A percentile compares a stretch with the other conserved stretches of the same genome.
These are phyloP conservation scores for Solanum peruvianum DNA, from an alignment of 257 asterid species.

Conservation along the genomic window DNA sequence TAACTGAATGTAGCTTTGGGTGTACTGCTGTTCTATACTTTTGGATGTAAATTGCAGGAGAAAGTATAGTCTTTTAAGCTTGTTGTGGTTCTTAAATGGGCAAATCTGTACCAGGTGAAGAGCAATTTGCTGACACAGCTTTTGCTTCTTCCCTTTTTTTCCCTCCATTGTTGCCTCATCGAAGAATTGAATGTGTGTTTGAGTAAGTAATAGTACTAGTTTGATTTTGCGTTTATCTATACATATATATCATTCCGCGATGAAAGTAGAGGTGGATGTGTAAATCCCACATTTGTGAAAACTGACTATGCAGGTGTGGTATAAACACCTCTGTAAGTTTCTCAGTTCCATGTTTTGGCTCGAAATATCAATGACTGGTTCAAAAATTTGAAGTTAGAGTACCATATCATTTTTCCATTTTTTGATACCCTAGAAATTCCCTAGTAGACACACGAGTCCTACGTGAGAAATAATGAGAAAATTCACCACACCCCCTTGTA, in stretches of 20 bases:
- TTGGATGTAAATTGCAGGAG: conserved; percentile 15
- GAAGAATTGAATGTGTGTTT: not conserved
- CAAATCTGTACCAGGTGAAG: not conserved
- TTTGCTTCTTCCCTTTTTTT: not conserved
- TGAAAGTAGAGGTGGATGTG: not conserved
- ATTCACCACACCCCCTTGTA: no score
- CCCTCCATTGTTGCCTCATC: not conserved
- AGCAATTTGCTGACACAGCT: not conserved
- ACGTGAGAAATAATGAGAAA: no score
- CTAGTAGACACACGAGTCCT: no score
- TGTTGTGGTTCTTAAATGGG: not conserved
- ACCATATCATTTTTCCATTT: not conserved
- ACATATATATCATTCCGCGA: not conserved
- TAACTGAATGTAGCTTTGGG: conserved; percentile 8
- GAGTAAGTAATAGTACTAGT: not conserved
- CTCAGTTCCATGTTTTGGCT: not conserved
- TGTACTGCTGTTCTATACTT: conserved; percentile 13
- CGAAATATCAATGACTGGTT: not conserved
- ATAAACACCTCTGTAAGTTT: not conserved
- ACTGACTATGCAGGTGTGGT: not conserved
- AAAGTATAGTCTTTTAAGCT: not conserved
- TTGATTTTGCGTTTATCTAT: not conserved
- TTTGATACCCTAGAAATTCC: not conserved
- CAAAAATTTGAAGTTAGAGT: not conserved
- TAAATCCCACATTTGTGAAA: not conserved